Evolutionary conservation across 441 rosid genomes (phyloP), one percentile per base, ranked within the genome.

Genomic region (Biscutella laevigata): DNA sequence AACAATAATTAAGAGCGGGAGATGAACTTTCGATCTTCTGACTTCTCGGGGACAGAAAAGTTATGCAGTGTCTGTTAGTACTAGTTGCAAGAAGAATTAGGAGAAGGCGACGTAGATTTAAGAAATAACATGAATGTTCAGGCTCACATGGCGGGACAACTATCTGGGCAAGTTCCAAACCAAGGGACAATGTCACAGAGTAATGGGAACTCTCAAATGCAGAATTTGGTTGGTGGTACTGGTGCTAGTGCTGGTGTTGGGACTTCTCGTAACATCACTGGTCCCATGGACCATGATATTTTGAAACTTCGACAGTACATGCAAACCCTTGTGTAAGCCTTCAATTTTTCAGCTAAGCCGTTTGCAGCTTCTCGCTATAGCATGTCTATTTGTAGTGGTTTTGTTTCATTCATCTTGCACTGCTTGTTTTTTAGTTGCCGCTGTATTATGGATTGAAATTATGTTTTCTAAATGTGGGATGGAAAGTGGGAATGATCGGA

Each of bases 81-180:
- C 13, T 68, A 24, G 44, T 57, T 42, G 35, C 59, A 53, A 67
- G 52, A 43, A 43, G 57, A 37, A 42, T 52, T 28, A 56, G 66
- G 43, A 45, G 30, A 56, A 70, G 72, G 50, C 62, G 67, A 59
- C 63, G 45, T 22, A 68, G 47, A 44, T 44, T 52, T 59, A 67
- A 41, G 56, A 53, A 36, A 45, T 59, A 49, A 57, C 49, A 81
- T 85, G 95, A 83, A 83, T 77, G 81, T 81, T 69, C 95, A 70
- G 68, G 66, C 97, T 6, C 92, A 84, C 63, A 68, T 80, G 74
- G 72, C 98, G 6, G 89, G 86, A 48, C 78, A 79, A 58, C 66
- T 76, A 17, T 61, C 89, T 0, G 88, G 94, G 53, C 92, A 83
- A 74, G 94, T 75, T 51, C 72, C 92, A 47, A 86, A 74, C 73